These are phyloP conservation scores for Metarhizium brunneum DNA, from an alignment of 2,329 filamentous ascomycete species.

Conservation along the genomic window DNA sequence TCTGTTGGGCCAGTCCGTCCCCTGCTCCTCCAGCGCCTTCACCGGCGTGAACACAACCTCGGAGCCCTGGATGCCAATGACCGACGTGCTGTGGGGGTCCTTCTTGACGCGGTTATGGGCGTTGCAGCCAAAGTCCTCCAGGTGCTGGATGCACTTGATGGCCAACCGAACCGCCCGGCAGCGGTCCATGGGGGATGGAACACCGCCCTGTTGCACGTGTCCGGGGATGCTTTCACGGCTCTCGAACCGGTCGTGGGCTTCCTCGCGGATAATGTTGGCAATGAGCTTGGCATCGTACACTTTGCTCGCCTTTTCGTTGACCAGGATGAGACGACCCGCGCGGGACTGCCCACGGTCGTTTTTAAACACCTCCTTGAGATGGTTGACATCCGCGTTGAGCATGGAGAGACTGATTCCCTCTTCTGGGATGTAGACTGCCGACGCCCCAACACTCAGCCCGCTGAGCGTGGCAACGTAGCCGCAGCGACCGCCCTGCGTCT, in stretches of 20 bases:
- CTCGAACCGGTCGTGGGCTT: constrained; percentile 87
- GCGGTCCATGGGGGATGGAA: constrained; percentile 91
- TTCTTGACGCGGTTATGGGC: constrained; percentile 58
- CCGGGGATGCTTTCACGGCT: constrained; percentile 84
- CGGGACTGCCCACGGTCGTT: constrained; percentile 81
- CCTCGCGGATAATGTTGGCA: constrained; percentile 89
- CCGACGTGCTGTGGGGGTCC: constrained; percentile 63
- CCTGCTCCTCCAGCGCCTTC: constrained; percentile 67
- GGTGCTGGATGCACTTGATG: constrained; percentile 87
- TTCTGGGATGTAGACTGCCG: constrained; percentile 93
- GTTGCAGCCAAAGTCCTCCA: constrained; percentile 67
- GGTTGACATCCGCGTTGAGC: constrained; percentile 81
- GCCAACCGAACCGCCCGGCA: constrained; percentile 85
- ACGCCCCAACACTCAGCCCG: constrained; percentile 82
- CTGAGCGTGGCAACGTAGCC: constrained; percentile 90
- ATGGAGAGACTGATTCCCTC: constrained; percentile 92
- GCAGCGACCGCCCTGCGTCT: constrained; percentile 91
- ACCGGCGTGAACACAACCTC: constrained; percentile 82
- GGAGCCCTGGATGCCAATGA: constrained; percentile 90
- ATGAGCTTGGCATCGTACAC: constrained; percentile 91
- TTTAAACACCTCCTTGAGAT: constrained; percentile 76
- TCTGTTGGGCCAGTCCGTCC: constrained; percentile 90
- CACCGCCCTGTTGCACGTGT: constrained; percentile 89
- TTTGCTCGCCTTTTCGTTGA: constrained; percentile 87
- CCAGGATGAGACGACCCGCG: constrained; percentile 88